A percentile compares a stretch with the other conserved stretches of the same genome.
Conservation (phyloP, 306 rosid species). For the Prunus padus region DNA sequence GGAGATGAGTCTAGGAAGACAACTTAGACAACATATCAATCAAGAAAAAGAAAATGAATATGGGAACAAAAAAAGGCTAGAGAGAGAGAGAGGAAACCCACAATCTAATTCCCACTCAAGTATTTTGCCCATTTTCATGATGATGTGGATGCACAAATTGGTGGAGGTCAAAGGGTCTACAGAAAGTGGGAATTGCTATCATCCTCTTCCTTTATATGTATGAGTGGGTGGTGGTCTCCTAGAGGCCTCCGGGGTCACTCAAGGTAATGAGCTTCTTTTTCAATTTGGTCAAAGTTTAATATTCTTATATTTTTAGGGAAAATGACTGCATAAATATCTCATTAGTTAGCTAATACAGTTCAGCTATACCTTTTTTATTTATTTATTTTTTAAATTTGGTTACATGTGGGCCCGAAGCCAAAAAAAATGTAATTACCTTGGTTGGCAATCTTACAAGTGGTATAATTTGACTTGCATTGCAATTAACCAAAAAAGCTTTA, state of each 20-base stretch:
- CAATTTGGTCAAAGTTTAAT: neutral
- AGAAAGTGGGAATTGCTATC: conserved; percentile 37
- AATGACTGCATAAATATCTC: neutral
- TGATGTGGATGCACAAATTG: conserved; percentile 46
- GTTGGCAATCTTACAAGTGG: too few relatives aligned
- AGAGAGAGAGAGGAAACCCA: conserved; percentile 16
- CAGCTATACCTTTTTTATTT: too few relatives aligned
- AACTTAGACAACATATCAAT: neutral
- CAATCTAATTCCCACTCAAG: conserved; percentile 35
- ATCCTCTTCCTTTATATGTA: conserved; percentile 19
- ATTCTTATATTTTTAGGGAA: neutral
- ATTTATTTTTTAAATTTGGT: neutral
- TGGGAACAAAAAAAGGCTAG: neutral
- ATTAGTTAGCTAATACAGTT: neutral
- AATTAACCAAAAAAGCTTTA: too few relatives aligned
- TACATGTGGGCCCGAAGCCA: neutral
- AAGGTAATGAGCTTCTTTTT: neutral
- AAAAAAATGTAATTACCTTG: neutral
- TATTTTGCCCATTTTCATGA: conserved; percentile 37
- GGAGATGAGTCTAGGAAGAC: neutral
- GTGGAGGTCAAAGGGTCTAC: conserved; percentile 43
- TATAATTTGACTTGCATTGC: too few relatives aligned
- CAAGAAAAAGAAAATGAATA: neutral
- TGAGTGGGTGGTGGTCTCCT: conserved; percentile 40
- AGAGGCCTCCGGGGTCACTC: conserved; percentile 30